These are phyloP conservation scores for Microstegium vimineum DNA, from an alignment of 176 grass and related monocot genomes.

Conservation along the genomic window DNA sequence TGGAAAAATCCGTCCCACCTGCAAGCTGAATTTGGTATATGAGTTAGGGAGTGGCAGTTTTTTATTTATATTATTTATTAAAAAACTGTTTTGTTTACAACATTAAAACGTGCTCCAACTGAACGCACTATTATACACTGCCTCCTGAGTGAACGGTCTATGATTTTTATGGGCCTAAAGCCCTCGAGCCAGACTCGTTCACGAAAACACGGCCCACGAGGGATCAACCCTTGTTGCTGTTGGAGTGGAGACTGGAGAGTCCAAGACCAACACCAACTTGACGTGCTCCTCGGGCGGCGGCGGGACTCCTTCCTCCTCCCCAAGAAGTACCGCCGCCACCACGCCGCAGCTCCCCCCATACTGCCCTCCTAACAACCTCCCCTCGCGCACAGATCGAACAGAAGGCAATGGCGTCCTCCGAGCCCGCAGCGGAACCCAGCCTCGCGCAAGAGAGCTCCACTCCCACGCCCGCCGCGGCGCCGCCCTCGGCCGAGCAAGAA, in stretches of 20 bases:
- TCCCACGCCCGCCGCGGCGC: neutral
- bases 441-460: neutral
- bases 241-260: neutral
- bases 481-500: neutral
- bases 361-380: neutral
- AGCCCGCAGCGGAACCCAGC: neutral
- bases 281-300: neutral
- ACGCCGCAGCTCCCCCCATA: neutral
- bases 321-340: constrained; percentile 1
- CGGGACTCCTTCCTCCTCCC: constrained; percentile 17
- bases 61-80: no score
- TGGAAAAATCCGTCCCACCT: no score
- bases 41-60: no score
- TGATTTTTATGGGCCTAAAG: neutral
- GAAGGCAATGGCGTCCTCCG: neutral
- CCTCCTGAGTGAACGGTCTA: neutral
- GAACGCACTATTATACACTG: no score
- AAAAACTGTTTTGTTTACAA: no score
- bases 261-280: neutral
- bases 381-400: neutral
- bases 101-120: no score
- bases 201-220: neutral
- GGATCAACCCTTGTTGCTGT: neutral
- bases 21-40: no score
- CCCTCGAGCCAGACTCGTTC: neutral